phyloP scores from a whole-genome alignment of 306 rosid species.

The Argentina anserina region DNA sequence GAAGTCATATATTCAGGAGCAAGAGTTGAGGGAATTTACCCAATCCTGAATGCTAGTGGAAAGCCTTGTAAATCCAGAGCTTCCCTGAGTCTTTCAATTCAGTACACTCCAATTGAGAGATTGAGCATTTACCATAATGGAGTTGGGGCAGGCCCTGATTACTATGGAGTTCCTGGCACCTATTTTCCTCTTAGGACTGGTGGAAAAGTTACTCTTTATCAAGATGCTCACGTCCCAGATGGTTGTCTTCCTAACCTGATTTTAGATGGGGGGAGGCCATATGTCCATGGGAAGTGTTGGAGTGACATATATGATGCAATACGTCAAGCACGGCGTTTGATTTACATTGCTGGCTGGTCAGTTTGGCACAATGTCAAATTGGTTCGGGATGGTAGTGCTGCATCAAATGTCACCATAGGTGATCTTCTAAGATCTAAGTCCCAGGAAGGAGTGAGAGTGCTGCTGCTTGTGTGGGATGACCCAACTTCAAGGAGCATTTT shows the following conservation, averaged over 20 bases:
- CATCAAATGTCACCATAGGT: conserved; percentile 51
- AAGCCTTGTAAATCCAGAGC: conserved; percentile 88
- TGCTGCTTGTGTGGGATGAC: conserved; percentile 97
- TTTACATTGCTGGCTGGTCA: conserved; percentile 97
- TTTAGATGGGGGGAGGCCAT: conserved; percentile 60
- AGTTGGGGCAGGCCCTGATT: conserved; percentile 89
- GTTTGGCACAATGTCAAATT: conserved; percentile 86
- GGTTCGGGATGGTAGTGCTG: conserved; percentile 54
- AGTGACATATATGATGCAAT: conserved; percentile 72
- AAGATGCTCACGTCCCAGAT: conserved; percentile 91
- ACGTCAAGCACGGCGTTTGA: conserved; percentile 57
- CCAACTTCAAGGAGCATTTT: conserved; percentile 91
- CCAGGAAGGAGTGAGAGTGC: conserved; percentile 93
- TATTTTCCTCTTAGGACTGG: conserved; percentile 93
- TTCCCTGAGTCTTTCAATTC: conserved; percentile 64
- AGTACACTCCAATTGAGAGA: conserved; percentile 70
- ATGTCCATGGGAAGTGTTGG: conserved; percentile 90
- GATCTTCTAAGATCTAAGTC: conserved; percentile 83
- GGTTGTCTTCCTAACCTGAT: conserved; percentile 63
- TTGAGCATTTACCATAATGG: conserved; percentile 65
- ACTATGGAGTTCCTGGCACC: conserved; percentile 83
- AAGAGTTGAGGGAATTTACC: conserved; percentile 67
- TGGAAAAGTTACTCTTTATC: conserved; percentile 79
- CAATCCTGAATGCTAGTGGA: conserved; percentile 62
- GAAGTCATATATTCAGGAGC: conserved; percentile 67